phyloP scores from a whole-genome alignment of 148 eudicot genomes.

The Agrostemma githago region DNA sequence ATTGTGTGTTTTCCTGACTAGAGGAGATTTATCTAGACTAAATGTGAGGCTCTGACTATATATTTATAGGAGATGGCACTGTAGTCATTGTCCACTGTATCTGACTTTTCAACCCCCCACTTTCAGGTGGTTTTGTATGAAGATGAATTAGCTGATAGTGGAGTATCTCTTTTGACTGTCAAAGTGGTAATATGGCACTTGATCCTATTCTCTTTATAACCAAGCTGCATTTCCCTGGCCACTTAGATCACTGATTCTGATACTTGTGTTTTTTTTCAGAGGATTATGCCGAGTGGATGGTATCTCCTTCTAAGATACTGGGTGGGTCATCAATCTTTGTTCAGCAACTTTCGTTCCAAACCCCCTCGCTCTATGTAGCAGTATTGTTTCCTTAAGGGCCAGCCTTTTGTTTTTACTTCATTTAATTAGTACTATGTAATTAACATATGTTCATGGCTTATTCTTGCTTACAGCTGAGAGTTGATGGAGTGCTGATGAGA shows the following conservation, averaged over 20 bases:
- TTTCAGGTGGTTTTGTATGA: constrained; percentile 80
- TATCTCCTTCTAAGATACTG: constrained; percentile 17
- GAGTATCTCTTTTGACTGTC: constrained; percentile 82
- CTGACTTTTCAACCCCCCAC: constrained; percentile 11
- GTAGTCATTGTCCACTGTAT: neutral
- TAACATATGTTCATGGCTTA: constrained; percentile 12
- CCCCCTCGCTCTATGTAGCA: neutral
- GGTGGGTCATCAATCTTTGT: constrained; percentile 7
- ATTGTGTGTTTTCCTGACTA: neutral
- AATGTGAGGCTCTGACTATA: neutral
- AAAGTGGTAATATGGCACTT: constrained; percentile 72
- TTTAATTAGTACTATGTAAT: neutral
- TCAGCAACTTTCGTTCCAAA: neutral
- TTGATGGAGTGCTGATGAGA: constrained; percentile 92
- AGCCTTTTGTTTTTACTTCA: neutral
- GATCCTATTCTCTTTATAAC: constrained; percentile 6
- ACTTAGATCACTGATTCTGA: constrained; percentile 22
- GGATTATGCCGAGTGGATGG: constrained; percentile 18
- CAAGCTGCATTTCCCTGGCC: neutral
- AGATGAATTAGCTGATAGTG: constrained; percentile 90
- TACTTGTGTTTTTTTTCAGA: constrained; percentile 11
- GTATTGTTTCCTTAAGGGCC: neutral
- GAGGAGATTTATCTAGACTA: neutral
- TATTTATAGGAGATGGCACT: neutral
- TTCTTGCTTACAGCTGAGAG: constrained; percentile 66